Base-by-base conservation (phyloP, 768 basidiomycete genomes). In the Cystofilobasidium bisporidii region DNA sequence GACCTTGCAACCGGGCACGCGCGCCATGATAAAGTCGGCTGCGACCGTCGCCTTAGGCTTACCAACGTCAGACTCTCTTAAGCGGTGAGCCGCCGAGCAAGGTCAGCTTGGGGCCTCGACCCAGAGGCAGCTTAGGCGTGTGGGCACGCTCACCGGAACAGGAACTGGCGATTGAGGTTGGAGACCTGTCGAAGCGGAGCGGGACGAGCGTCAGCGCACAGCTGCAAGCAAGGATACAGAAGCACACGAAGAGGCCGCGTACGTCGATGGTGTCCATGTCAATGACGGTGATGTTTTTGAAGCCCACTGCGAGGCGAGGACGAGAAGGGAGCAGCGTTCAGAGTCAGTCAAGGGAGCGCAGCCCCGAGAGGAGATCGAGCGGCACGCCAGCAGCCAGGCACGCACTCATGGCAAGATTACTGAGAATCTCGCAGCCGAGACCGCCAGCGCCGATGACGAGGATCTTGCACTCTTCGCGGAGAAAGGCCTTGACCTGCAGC, bases 361-460 rank as follows among this genome's bases (percentile, higher is more conserved):
- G n/a, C n/a, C n/a, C n/a, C n/a, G 43, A 5, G 14, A 17, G 20
- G 43, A 22, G 43, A 5, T 43, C 43, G 20, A 43, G 43, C 43
- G 3, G 43, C 20, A 17, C 10, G 43, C 3, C 28, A 43, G 41
- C 3, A 36, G 28, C 62, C 15, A 63, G 26, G 1, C 6, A 76
- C 77, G 61, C 41, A 78, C 77, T 88, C 72, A 98, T 79, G 28
- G 96, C 94, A 60, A 99, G 83, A 78, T 98, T 96, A 69, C 93
- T 89, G 48, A 99, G 82, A 72, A 98, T 98, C 81, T 99, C 96
- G 78, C 81, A 99, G 15, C 96, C 96, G 48, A 99, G 81, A 65
- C 96, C 96, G 40, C 96, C 96, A 33, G 96, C 96, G 38, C 96
- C 96, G 73, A 99, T 98, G 71, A 98, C 94, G 50, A 98, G 84